Base-by-base conservation (phyloP, 2,329 filamentous ascomycete species). In the Aspergillus niger region DNA sequence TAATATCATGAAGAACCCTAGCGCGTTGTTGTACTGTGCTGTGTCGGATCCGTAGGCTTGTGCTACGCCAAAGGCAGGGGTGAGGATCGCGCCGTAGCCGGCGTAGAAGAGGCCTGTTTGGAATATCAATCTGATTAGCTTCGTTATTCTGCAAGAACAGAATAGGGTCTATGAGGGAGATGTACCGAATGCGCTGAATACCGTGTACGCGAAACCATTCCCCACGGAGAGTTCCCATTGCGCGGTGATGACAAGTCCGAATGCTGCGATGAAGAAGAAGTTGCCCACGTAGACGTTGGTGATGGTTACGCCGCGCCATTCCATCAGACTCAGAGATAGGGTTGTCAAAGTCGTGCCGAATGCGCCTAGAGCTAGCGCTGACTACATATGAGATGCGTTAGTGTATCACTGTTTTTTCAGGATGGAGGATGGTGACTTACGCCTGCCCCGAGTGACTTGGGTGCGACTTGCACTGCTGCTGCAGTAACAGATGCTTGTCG, bases 311-410 rank as follows among this genome's bases (percentile, higher is more conserved):
- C 81, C 81, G 39, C 84, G 76, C 74, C 78, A 85, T 67, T 83
- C 83, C 82, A 85, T 85, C 52, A 85, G 68, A n/a, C 79, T 78
- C 0, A 85, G 70, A 0, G 82, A 84, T 0, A 86, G 71, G 0
- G 83, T 85, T 0, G 81, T 84, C 15, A 86, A 65, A 0, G 83
- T 85, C 1, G 82, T 85, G 0, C 81, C 79, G 63, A 86, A 85
- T 3, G 80, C 82, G 0, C 82, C 82, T 32, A 85, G 80, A 0
- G 80, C 80, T 0, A 85, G 69, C 0, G 81, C 80, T 8, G 81
- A 82, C 78, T 80, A 17, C 24, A 13, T 13, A 8, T 28, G 4
- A 28, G 22, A 26, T 26, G 3, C 26, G 47, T 61, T 41, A 62
- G 52, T 7, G n/a, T 4, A 26, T 26, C 26, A 28, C 8, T 24